Evolutionary conservation across 805 yeast genomes (phyloP).

Genomic region (Yarrowia osloensis): DNA sequence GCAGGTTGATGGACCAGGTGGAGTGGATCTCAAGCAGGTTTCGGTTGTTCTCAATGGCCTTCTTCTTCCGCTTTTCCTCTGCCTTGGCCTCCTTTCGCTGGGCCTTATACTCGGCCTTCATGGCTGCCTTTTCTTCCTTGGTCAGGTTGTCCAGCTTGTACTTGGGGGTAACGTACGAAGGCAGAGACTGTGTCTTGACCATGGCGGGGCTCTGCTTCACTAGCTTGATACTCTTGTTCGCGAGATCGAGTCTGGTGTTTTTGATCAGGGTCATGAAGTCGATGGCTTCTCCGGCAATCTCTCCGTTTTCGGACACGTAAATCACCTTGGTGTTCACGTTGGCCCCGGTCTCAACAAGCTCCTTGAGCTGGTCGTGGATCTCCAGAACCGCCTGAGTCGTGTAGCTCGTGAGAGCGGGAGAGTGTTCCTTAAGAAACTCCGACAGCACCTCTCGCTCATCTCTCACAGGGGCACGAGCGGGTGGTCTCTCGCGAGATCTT

Average conservation of each 20-base stretch:
- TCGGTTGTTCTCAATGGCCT: conserved; percentile 18
- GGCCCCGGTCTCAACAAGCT: neutral
- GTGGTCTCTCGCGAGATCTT: neutral
- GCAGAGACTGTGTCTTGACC: conserved; percentile 18
- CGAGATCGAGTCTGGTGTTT: conserved; percentile 4
- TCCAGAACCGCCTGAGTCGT: neutral
- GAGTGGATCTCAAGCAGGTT: conserved; percentile 18
- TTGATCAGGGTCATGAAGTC: neutral
- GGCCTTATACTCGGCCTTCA: conserved; percentile 21
- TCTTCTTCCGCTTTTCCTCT: conserved; percentile 12
- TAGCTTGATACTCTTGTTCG: conserved; percentile 1
- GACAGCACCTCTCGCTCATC: neutral
- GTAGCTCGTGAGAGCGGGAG: neutral
- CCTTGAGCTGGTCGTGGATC: neutral
- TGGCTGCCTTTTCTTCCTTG: conserved; percentile 9
- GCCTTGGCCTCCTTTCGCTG: conserved; percentile 24
- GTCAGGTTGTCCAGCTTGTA: conserved; percentile 14
- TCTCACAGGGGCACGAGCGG: neutral
- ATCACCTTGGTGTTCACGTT: neutral
- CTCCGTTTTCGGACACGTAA: conserved; percentile 8
- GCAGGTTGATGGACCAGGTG: conserved; percentile 19
- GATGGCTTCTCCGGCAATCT: neutral
- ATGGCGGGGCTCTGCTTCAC: conserved; percentile 19
- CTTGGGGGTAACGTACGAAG: conserved; percentile 13
- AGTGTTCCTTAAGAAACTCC: neutral